phyloP scores from a whole-genome alignment of 192 early-diverging fungal species.

The Entomortierella lignicola region DNA sequence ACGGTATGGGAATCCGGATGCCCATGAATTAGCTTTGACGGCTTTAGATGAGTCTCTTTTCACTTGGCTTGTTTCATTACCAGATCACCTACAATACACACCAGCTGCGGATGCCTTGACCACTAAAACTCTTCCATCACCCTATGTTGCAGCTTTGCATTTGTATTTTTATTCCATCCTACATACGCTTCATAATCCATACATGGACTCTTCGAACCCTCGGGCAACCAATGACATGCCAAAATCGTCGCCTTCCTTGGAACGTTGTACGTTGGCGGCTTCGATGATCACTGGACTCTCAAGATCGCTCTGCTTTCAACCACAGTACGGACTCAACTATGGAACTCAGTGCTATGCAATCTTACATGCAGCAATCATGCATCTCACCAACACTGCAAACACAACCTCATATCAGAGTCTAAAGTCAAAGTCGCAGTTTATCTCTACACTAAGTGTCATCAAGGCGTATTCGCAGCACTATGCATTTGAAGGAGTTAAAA shows the following conservation, averaged over 20 bases:
- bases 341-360: slow-evolving; percentile 52
- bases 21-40: slow-evolving; percentile 44
- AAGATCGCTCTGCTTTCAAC: slow-evolving; percentile 49
- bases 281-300: slow-evolving; percentile 52
- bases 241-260: slow-evolving; percentile 37
- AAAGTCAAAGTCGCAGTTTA: slow-evolving; percentile 54
- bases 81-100: slow-evolving; percentile 63
- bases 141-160: slow-evolving; percentile 54
- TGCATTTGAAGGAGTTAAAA: slow-evolving; percentile 52
- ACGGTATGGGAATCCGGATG: slow-evolving; percentile 39
- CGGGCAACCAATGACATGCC: slow-evolving; percentile 49
- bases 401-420: slow-evolving; percentile 54
- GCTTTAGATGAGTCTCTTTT: slow-evolving; percentile 54
- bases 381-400: slow-evolving; percentile 53
- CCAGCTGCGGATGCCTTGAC: slow-evolving; percentile 41
- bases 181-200: slow-evolving; percentile 66
- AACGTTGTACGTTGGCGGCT: slow-evolving; percentile 47
- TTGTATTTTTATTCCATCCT: slow-evolving; percentile 66
- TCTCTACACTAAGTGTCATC: slow-evolving; percentile 51
- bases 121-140: slow-evolving; percentile 39
- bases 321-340: slow-evolving; percentile 53
- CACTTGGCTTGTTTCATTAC: slow-evolving; percentile 60
- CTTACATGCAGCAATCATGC: slow-evolving; percentile 49
- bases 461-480: slow-evolving; percentile 53
- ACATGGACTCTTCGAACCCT: slow-evolving; percentile 57